Evolutionary conservation across 2,329 filamentous ascomycete species (phyloP).

Genomic region (Colletotrichum sp.): DNA sequence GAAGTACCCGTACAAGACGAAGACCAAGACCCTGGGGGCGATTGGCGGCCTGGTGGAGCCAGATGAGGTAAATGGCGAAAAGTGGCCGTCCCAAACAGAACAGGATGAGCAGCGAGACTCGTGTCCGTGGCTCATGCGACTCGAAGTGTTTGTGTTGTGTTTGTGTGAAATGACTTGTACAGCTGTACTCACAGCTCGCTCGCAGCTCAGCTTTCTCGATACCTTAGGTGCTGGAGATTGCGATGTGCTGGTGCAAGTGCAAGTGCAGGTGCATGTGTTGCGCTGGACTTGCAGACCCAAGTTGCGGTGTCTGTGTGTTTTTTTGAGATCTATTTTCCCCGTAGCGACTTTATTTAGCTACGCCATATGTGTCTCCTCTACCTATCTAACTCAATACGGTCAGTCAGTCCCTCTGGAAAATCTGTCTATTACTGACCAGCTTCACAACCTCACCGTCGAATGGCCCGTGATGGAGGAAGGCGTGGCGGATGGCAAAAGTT

Average conservation of each 20-base stretch:
- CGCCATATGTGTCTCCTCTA: background rate
- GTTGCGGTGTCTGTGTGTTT: background rate
- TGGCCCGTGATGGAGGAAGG: background rate
- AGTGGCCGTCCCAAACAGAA: background rate
- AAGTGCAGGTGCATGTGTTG: background rate
- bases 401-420: background rate
- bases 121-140: background rate
- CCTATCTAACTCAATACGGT: background rate
- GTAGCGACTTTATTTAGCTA: background rate
- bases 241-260: background rate
- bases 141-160: background rate
- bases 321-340: background rate
- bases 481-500: background rate
- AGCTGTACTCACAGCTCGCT: background rate
- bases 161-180: background rate
- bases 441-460: background rate
- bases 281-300: background rate
- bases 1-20: background rate
- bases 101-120: background rate
- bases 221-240: background rate
- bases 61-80: constrained; percentile 22
- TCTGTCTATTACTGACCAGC: background rate
- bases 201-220: background rate
- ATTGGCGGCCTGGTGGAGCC: constrained; percentile 17
- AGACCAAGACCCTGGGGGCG: background rate